Evolutionary conservation across 2,329 filamentous ascomycete species (phyloP).

Genomic region (Fusarium metavorans): DNA sequence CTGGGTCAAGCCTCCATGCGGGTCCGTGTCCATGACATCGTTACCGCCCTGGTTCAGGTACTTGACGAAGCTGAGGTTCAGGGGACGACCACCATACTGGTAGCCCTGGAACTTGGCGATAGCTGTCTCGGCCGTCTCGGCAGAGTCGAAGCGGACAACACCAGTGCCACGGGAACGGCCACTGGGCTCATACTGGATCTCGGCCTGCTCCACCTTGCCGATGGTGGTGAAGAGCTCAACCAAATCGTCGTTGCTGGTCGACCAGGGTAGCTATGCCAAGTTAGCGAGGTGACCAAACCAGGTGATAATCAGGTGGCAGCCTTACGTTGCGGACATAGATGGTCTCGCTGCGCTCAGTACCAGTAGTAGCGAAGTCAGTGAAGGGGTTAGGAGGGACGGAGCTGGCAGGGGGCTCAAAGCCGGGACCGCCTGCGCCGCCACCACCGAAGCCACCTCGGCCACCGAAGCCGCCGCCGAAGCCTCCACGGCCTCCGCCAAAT

Average conservation of each 20-base stretch:
- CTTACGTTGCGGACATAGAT: slow-evolving; percentile 99
- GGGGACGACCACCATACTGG: slow-evolving; percentile 93
- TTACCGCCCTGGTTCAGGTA: slow-evolving; percentile 78
- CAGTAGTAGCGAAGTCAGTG: slow-evolving; percentile 90
- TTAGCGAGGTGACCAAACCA: slow-evolving; percentile 21
- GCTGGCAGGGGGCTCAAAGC: slow-evolving; percentile 62
- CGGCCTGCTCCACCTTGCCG: slow-evolving; percentile 97
- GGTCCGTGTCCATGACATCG: slow-evolving; percentile 87
- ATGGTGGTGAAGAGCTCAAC: slow-evolving; percentile 98
- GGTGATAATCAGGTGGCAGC: slow-evolving; percentile 32
- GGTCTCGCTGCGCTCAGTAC: slow-evolving; percentile 82
- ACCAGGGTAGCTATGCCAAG: slow-evolving; percentile 86
- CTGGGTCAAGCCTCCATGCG: slow-evolving; percentile 84
- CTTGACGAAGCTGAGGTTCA: slow-evolving; percentile 93
- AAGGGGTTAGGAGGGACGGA: slow-evolving; percentile 83
- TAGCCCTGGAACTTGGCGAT: slow-evolving; percentile 99
- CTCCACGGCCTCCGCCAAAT: slow-evolving; percentile 58
- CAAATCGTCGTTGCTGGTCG: slow-evolving; percentile 97
- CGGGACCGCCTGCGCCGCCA: slow-evolving; percentile 54
- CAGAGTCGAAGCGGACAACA: slow-evolving; percentile 91
- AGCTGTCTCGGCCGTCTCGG: slow-evolving; percentile 88
- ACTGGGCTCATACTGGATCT: slow-evolving; percentile 98
- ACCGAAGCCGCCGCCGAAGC: slow-evolving; percentile 56
- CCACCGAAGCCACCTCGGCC: slow-evolving; percentile 62
- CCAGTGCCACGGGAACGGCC: slow-evolving; percentile 94